Conservation (phyloP, 805 yeast genomes). For the Candida nitratophila region DNA sequence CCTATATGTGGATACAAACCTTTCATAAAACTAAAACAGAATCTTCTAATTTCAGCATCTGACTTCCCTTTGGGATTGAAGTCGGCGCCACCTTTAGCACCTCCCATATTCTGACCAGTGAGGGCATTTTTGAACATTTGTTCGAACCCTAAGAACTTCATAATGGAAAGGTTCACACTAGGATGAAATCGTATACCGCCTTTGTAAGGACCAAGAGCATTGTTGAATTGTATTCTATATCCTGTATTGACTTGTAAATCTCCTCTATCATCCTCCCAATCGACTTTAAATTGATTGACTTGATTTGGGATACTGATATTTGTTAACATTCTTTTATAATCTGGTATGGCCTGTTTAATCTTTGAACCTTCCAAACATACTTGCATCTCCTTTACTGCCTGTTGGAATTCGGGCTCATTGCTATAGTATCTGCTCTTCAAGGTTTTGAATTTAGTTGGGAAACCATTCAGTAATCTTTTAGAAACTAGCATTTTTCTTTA, state of each 20-base stretch:
- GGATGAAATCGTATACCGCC: conserved; percentile 99
- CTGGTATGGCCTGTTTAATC: conserved; percentile 80
- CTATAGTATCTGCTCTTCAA: background rate
- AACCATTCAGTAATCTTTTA: background rate
- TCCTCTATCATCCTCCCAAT: conserved; percentile 96
- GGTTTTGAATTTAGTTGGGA: background rate
- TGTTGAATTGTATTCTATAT: conserved; percentile 96
- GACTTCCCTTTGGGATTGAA: conserved; percentile 95
- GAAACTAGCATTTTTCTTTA: background rate
- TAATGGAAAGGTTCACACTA: conserved; percentile 86
- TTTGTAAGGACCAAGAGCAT: conserved; percentile 97
- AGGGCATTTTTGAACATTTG: conserved; percentile 97
- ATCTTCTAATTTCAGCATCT: conserved; percentile 90
- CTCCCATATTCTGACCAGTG: conserved; percentile 97
- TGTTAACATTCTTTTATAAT: conserved; percentile 79
- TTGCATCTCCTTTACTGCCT: conserved; percentile 91
- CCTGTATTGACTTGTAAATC: conserved; percentile 91
- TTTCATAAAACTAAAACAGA: conserved; percentile 92
- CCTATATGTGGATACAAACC: conserved; percentile 96
- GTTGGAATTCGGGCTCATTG: conserved; percentile 96
- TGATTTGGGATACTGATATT: conserved; percentile 95
- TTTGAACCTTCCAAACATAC: conserved; percentile 87
- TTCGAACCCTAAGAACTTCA: conserved; percentile 95
- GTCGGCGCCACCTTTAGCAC: conserved; percentile 99
- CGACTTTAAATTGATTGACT: conserved; percentile 91